phyloP scores from a whole-genome alignment of 2,329 filamentous ascomycete genomes.

The Chalaropsis ovoidea region DNA sequence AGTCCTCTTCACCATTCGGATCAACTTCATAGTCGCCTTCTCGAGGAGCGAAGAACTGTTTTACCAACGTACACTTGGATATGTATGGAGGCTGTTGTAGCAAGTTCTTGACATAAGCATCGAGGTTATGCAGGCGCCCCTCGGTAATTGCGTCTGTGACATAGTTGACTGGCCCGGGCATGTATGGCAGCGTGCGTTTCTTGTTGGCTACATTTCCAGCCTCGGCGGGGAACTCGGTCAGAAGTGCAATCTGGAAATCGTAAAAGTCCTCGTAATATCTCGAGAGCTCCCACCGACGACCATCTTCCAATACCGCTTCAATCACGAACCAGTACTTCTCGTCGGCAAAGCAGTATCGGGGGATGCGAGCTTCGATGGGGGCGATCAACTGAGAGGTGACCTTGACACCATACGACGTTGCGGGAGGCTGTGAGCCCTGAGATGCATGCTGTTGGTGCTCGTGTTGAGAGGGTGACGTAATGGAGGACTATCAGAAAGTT shows the following conservation, averaged over 20 bases:
- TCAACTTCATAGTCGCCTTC: constrained; percentile 92
- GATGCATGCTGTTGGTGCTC: constrained; percentile 21
- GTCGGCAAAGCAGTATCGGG: constrained; percentile 88
- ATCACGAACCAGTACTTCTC: constrained; percentile 99
- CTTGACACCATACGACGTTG: constrained; percentile 28
- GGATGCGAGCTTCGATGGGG: constrained; percentile 74
- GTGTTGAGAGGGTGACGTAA: constrained; percentile 4
- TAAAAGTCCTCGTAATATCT: constrained; percentile 98
- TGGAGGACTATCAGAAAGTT: neutral
- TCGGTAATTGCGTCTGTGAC: constrained; percentile 97
- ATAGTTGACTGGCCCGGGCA: constrained; percentile 95
- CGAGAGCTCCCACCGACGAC: constrained; percentile 82
- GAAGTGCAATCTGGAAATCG: constrained; percentile 90
- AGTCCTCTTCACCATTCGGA: constrained; percentile 63
- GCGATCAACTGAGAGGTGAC: constrained; percentile 53
- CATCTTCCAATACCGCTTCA: constrained; percentile 81
- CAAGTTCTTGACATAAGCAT: constrained; percentile 91
- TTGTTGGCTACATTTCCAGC: constrained; percentile 75
- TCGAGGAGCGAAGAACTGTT: constrained; percentile 80
- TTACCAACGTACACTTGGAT: constrained; percentile 69
- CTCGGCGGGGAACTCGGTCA: constrained; percentile 85
- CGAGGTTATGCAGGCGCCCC: constrained; percentile 79
- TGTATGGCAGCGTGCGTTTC: constrained; percentile 80
- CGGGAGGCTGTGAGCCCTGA: constrained; percentile 11
- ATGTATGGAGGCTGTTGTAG: constrained; percentile 77